These are phyloP conservation scores for Paramecium octaurelia DNA, from an alignment of 73 alveolate genomes.

Conservation along the genomic window DNA sequence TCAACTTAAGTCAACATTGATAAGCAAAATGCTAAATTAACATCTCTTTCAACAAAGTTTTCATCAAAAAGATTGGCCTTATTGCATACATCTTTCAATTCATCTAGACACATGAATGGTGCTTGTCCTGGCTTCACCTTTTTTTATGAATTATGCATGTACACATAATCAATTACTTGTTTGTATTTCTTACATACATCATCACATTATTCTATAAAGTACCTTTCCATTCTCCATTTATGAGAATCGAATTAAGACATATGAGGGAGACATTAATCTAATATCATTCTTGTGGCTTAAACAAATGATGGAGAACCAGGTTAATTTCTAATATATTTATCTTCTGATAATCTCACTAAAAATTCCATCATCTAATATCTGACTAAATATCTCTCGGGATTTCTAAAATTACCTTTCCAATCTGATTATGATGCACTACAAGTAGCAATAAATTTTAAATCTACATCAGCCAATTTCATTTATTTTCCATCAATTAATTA, in stretches of 20 bases:
- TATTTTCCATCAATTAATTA: neutral
- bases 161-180: neutral
- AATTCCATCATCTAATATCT: conserved; percentile 61
- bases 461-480: conserved; percentile 51
- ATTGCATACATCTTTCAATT: conserved; percentile 43
- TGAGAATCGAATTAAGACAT: neutral
- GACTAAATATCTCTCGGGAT: conserved; percentile 52
- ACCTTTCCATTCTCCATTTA: conserved; percentile 37
- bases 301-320: neutral
- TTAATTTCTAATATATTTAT: neutral
- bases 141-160: conserved; percentile 42
- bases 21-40: conserved; percentile 63
- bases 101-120: conserved; percentile 68
- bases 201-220: conserved; percentile 28
- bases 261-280: conserved; percentile 11
- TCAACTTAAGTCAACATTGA: conserved; percentile 76
- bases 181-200: conserved; percentile 34
- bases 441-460: conserved; percentile 50
- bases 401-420: conserved; percentile 46
- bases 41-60: conserved; percentile 64
- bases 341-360: conserved; percentile 55
- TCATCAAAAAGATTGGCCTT: conserved; percentile 57
- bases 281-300: neutral
- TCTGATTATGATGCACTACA: conserved; percentile 45
- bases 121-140: conserved; percentile 80